Evolutionary conservation across 2,329 filamentous ascomycete genomes (phyloP).

Genomic region (Fusarium chuoi): DNA sequence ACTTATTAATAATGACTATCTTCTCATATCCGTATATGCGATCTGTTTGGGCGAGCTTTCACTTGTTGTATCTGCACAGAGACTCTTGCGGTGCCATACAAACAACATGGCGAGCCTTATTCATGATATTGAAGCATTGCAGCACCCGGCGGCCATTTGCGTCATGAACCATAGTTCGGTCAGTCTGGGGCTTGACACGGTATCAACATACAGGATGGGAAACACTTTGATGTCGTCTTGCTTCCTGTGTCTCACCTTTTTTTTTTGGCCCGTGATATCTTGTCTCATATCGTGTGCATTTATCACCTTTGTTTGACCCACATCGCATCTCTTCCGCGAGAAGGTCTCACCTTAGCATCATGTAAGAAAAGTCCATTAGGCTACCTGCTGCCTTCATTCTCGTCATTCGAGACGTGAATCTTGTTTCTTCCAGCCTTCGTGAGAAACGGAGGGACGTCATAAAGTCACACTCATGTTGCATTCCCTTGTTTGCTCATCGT

Average conservation of each 20-base stretch:
- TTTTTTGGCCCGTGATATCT: constrained; percentile 32
- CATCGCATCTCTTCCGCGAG: constrained; percentile 26
- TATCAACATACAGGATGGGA: constrained; percentile 1
- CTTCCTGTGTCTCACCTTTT: constrained; percentile 29
- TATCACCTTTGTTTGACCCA: constrained; percentile 31
- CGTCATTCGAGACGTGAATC: background rate
- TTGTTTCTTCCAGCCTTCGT: constrained; percentile 16
- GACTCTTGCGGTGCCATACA: background rate
- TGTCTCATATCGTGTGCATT: constrained; percentile 33
- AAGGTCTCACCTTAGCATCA: constrained; percentile 26
- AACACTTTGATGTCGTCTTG: constrained; percentile 22
- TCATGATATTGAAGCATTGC: background rate
- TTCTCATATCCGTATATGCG: background rate
- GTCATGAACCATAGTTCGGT: constrained; percentile 3
- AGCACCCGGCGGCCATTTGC: background rate
- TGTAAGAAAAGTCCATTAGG: constrained; percentile 4
- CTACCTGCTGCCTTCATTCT: background rate
- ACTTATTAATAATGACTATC: background rate
- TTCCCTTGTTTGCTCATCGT: background rate
- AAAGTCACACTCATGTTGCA: background rate
- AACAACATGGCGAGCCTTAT: background rate
- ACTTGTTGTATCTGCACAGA: background rate
- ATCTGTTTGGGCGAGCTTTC: background rate
- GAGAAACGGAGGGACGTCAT: constrained; percentile 13
- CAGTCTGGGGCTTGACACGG: constrained; percentile 4